Conservation (phyloP, 1,139 yeast genomes). For the Debaryomyces nepalensis region DNA sequence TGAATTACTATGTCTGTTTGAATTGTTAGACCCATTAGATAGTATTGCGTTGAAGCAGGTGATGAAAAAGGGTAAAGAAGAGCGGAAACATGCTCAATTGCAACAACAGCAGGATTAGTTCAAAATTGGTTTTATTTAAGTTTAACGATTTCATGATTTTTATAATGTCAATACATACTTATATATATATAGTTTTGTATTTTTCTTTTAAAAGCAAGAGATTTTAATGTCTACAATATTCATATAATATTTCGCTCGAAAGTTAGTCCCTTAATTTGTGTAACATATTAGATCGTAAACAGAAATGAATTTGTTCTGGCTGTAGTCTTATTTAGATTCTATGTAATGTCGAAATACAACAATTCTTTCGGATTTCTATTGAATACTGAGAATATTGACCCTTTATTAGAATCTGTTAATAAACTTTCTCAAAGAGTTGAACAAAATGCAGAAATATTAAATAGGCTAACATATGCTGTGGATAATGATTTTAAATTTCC, state of each 20-base stretch:
- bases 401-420: conserved; percentile 31
- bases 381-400: conserved; percentile 44
- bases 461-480: conserved; percentile 27
- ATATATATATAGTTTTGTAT: conserved; percentile 3
- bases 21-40: conserved; percentile 90
- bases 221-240: not conserved
- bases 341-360: conserved; percentile 9
- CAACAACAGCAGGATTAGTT: conserved; percentile 22
- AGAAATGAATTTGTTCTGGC: conserved; percentile 5
- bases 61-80: conserved; percentile 84
- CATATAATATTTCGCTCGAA: not conserved
- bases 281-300: conserved; percentile 11
- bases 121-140: conserved; percentile 1
- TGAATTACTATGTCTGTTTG: conserved; percentile 89
- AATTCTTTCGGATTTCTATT: conserved; percentile 26
- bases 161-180: conserved; percentile 2
- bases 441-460: conserved; percentile 30
- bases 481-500: conserved; percentile 32
- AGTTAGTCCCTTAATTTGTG: not conserved
- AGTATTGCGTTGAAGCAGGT: conserved; percentile 91
- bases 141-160: conserved; percentile 11
- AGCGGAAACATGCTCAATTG: conserved; percentile 62
- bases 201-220: not conserved
- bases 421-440: conserved; percentile 28
- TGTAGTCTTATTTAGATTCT: not conserved